Conservation (phyloP, 768 basidiomycete species). For the Xanthoconium stramineum region DNA sequence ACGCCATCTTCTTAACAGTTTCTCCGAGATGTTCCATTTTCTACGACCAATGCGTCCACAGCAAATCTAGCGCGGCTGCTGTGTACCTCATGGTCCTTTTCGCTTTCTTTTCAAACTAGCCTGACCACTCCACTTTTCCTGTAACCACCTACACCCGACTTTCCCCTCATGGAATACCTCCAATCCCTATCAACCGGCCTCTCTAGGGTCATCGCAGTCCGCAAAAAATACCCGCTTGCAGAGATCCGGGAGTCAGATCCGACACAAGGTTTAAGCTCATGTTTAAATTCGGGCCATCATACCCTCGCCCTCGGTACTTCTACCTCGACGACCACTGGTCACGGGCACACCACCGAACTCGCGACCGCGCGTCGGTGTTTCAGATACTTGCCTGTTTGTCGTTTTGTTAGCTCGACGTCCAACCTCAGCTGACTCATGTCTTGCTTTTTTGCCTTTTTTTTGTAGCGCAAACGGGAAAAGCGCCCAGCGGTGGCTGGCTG, state of each 20-base stretch:
- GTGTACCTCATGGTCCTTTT: not conserved
- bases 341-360: not conserved
- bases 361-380: conserved; percentile 5
- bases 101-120: not conserved
- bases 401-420: not conserved
- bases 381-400: conserved; percentile 13
- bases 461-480: conserved; percentile 23
- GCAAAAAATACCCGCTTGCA: conserved; percentile 12
- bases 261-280: conserved; percentile 13
- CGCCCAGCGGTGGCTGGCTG: not conserved
- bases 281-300: conserved; percentile 7
- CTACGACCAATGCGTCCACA: conserved; percentile 17
- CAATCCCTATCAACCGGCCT: conserved; percentile 15
- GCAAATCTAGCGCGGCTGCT: conserved; percentile 20
- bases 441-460: not conserved
- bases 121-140: not conserved
- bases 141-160: not conserved
- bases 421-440: too few species aligned
- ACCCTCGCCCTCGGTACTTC: conserved; percentile 11
- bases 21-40: conserved; percentile 1
- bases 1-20: not conserved
- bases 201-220: conserved; percentile 23
- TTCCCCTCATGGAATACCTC: conserved; percentile 21
- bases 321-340: not conserved
- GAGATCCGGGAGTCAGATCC: conserved; percentile 9